Conservation (phyloP, 1,139 yeast species). For the Pichiaceae sp. region DNA sequence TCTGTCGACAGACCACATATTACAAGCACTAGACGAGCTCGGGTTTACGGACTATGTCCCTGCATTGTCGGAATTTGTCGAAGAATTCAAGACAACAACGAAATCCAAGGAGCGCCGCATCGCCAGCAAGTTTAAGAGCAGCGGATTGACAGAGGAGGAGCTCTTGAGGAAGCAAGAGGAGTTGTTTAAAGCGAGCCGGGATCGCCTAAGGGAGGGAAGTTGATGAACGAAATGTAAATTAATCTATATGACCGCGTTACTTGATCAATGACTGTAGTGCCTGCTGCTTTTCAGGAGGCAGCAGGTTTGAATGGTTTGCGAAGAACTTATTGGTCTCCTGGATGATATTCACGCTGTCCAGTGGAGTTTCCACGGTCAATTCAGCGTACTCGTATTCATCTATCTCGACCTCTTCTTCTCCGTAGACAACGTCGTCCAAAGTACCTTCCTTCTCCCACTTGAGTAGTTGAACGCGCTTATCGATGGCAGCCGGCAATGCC, state of each 20-base stretch:
- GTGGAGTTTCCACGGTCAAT: constrained; percentile 44
- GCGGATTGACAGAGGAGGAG: constrained; percentile 90
- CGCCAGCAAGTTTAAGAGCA: constrained; percentile 86
- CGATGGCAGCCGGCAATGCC: constrained; percentile 29
- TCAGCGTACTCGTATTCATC: constrained; percentile 46
- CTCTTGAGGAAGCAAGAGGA: constrained; percentile 87
- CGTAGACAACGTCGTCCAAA: constrained; percentile 23
- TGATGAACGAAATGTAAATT: constrained; percentile 1
- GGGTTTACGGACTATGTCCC: constrained; percentile 85
- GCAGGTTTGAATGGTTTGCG: constrained; percentile 2
- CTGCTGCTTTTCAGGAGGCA: constrained; percentile 10
- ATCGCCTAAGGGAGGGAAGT: constrained; percentile 52
- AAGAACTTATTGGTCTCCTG: constrained; percentile 31
- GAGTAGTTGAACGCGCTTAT: constrained; percentile 9
- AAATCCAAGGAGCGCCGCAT: constrained; percentile 82
- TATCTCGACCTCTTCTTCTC: constrained; percentile 27
- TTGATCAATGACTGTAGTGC: constrained; percentile 8
- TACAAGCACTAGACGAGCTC: constrained; percentile 79
- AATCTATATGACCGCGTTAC: not conserved
- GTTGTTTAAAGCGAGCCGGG: constrained; percentile 81
- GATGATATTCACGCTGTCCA: constrained; percentile 40
- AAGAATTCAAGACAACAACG: constrained; percentile 76
- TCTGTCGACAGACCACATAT: constrained; percentile 92
- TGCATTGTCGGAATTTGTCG: constrained; percentile 38
- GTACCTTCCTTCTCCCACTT: constrained; percentile 6